These are phyloP conservation scores for Coemansia javaensis DNA, from an alignment of 192 early-diverging fungal species.

Conservation along the genomic window DNA sequence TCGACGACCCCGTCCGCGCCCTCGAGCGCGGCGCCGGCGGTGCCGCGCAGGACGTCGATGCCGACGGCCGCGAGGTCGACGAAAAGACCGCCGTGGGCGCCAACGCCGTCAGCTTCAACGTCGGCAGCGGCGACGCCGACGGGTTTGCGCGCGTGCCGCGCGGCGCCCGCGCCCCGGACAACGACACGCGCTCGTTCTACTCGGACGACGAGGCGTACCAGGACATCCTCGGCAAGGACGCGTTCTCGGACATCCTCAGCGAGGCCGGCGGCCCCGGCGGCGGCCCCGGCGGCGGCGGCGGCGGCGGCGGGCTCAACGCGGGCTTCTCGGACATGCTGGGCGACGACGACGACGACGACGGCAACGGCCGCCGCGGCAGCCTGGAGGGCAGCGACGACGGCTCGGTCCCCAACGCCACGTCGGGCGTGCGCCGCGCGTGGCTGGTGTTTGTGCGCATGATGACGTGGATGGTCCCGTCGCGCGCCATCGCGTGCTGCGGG, in stretches of 20 bases:
- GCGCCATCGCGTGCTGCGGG: constrained; percentile 61
- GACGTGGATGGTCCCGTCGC: constrained; percentile 67
- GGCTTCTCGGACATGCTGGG: constrained; percentile 43
- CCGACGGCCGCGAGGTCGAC: constrained; percentile 19
- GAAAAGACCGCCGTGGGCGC: constrained; percentile 19
- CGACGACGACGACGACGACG: constrained; percentile 19
- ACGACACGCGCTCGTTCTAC: constrained; percentile 49
- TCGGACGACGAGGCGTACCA: constrained; percentile 48
- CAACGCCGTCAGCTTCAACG: constrained; percentile 24
- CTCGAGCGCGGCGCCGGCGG: constrained; percentile 53
- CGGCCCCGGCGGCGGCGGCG: too few species aligned
- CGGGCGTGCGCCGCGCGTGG: constrained; percentile 69
- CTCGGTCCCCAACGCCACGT: constrained; percentile 37
- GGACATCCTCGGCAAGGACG: constrained; percentile 45
- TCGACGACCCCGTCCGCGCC: constrained; percentile 63
- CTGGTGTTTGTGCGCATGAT: constrained; percentile 64
- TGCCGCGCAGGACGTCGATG: constrained; percentile 11
- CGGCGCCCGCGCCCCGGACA: constrained; percentile 22
- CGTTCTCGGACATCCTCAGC: constrained; percentile 42
- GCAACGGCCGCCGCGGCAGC: constrained; percentile 12
- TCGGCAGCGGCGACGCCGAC: constrained; percentile 16
- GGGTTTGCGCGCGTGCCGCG: constrained; percentile 23
- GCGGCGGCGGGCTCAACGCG: too few species aligned
- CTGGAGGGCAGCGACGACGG: constrained; percentile 37
- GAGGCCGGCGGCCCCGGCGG: constrained; percentile 34